Percentiles rank a stretch among this genome's conserved stretches.
Evolutionary conservation across 192 early-diverging fungal species (phyloP).

Genomic region (Umbelopsis ramanniana): DNA sequence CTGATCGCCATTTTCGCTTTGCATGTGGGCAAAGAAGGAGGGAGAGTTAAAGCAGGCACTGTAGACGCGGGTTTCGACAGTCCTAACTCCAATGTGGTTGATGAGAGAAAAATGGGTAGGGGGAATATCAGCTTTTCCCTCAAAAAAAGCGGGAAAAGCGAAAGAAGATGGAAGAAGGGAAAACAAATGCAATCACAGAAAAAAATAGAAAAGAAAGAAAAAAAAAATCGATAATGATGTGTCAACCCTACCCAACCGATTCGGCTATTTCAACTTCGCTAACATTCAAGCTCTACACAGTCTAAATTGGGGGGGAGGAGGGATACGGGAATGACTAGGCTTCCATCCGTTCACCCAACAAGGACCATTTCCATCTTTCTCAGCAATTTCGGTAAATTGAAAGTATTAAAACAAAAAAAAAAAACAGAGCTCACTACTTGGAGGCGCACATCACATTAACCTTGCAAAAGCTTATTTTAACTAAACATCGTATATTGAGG

Average conservation of each 20-base stretch:
- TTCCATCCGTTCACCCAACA: too few species aligned
- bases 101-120: too few species aligned
- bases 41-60: neutral
- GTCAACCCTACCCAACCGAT: neutral
- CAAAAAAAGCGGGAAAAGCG: too few species aligned
- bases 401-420: too few species aligned
- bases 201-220: neutral
- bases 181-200: neutral
- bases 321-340: too few species aligned
- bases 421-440: too few species aligned
- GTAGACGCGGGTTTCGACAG: neutral
- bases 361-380: too few species aligned
- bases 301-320: too few species aligned
- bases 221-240: neutral
- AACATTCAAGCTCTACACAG: too few species aligned
- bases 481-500: neutral
- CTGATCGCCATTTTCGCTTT: conserved; percentile 20
- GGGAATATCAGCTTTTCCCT: neutral
- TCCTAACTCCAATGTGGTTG: too few species aligned
- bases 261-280: too few species aligned
- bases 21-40: neutral
- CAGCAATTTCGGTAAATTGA: too few species aligned
- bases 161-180: neutral
- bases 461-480: neutral
- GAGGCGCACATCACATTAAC: neutral